Base-by-base conservation (phyloP, 1,284 basidiomycete genomes). In the Ceratobasidium theobromae region DNA sequence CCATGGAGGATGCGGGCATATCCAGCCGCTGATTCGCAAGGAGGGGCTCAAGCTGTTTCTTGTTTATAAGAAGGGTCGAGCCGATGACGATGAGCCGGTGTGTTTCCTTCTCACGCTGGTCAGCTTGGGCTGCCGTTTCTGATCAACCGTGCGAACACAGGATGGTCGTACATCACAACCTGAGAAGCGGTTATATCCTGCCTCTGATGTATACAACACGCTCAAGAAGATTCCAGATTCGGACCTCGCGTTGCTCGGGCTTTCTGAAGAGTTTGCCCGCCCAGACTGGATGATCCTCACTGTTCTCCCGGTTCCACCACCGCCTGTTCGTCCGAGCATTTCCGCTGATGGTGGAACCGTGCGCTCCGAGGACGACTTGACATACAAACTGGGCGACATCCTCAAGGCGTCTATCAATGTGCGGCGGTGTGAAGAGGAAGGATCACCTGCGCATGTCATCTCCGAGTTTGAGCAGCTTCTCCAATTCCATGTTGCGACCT, bases 281-380 rank as follows among this genome's bases (percentile, higher is more conserved):
- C 97, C 97, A 1, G 95, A 98, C 74, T 99, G 97, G 97, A 99
- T 99, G 97, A 95, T 99, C 72, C 79, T 99, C 57, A 98, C 97
- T 0, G 95, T 98, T 30, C 84, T 99, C 74, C 97, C 97, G 38
- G 96, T 99, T 0, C 97, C 97, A 0, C 97, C 97, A 0, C 96
- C 97, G 11, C 95, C 97, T 11, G 97, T 99, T 55, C 92, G 97
- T 53, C 97, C 97, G 0, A 97, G 94, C 77, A 98, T 99, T 67
- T 89, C 95, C 21, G 91, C 96, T 30, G 96, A 99, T 73, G 96
- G 96, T 40, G 96, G 95, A 65, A 89, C 91, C 0, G 94, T 96
- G 86, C 86, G 95, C 53, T 95, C 93, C 72, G 97, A 99, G 77
- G 97, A 99, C 74, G 97, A 99, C 79, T 82, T 99, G 82, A 99